Evolutionary conservation across 305 asterid species (phyloP), one percentile per base, ranked within the genome.

Genomic region (Euphrasia arctica): DNA sequence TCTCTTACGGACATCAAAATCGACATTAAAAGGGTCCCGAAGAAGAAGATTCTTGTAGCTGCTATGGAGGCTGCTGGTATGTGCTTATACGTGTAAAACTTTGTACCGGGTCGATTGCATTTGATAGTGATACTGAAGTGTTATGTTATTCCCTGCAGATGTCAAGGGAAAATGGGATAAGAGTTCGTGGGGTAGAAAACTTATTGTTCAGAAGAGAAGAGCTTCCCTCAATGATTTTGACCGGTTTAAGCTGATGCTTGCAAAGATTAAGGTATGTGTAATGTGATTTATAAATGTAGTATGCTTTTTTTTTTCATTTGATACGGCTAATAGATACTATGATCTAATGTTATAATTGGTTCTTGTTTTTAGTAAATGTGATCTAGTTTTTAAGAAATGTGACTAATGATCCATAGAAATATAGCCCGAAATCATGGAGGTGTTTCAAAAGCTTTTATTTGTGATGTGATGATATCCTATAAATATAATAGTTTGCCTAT

Each of bases 101-200:
- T 5, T 2, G 5, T 1, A 50, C 28, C 27, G 9, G 15, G 15
- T 14, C 2, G 56, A 50, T 14, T 15, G 56, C 27, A 50, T 50
- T 15, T 50, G 56, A 50, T 13, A 50, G 9, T 50, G 22, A 14
- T 15, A 3, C 27, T 4, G 27, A 50, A 14, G 18, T 50, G 27
- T 49, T 50, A 8, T 6, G 29, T 48, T 49, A 2, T 72, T 14
- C 18, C 15, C 7, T 4, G 27, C 29, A 4, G 56, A 91, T 76
- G 98, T 91, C 14, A 89, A 87, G 82, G 87, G 79, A 22, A 89
- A 87, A 71, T 91, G 97, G 95, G 97, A 91, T 64, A 89, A 72
- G 64, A 91, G 96, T 63, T 87, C 96, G 0, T 89, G 98, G 98
- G 98, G 95, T n/a, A 82, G 95, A 69, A 91, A 89, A 81, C 71